These are phyloP conservation scores for Leccinum obscurum DNA, from an alignment of 768 basidiomycete genomes.

Conservation along the genomic window DNA sequence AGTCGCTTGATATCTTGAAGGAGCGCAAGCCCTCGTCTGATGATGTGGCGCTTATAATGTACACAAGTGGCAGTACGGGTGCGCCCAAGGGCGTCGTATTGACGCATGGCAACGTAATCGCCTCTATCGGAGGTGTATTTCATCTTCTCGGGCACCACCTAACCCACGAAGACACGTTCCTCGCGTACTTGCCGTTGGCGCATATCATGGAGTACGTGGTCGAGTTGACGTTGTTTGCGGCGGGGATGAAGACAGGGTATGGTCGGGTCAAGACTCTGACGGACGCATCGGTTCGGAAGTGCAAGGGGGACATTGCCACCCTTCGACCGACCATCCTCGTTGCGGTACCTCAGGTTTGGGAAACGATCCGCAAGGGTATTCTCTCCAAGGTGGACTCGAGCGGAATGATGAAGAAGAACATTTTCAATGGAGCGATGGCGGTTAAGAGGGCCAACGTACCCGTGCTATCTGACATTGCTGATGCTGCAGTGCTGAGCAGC, in stretches of 20 bases:
- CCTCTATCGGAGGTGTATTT: conserved; percentile 82
- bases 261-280: conserved; percentile 96
- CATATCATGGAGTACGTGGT: conserved; percentile 97
- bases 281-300: conserved; percentile 87
- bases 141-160: conserved; percentile 62
- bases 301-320: conserved; percentile 81
- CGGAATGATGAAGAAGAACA: conserved; percentile 62
- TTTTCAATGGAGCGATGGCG: conserved; percentile 79
- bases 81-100: conserved; percentile 93
- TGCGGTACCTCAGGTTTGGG: conserved; percentile 97
- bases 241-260: conserved; percentile 83
- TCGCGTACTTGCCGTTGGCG: conserved; percentile 91
- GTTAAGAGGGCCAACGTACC: conserved; percentile 76
- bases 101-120: conserved; percentile 82
- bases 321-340: conserved; percentile 90
- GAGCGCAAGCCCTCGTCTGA: conserved; percentile 48
- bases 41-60: conserved; percentile 71
- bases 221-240: conserved; percentile 73
- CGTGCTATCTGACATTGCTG: conserved; percentile 63
- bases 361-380: conserved; percentile 95
- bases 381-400: conserved; percentile 71
- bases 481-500: conserved; percentile 70
- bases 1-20: conserved; percentile 52
- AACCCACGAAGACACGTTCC: conserved; percentile 41
- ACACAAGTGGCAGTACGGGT: conserved; percentile 90